Evolutionary conservation across 176 grass and related monocot species (phyloP), one percentile per base, ranked within the genome.

Genomic region (Metroxylon sagu): DNA sequence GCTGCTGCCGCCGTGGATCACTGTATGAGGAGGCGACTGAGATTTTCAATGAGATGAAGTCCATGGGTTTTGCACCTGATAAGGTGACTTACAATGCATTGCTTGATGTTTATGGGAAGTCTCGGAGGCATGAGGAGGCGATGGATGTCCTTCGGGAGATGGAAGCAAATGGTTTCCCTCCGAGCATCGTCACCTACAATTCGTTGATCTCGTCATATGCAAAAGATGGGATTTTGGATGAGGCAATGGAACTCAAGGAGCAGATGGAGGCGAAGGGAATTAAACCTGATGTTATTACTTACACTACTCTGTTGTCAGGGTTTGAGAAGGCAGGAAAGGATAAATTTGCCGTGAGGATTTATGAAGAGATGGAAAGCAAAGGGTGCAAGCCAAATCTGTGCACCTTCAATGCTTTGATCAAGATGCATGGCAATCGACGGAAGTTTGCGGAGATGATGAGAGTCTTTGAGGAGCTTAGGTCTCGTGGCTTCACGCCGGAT

Each of bases 51-150:
- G 87, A 97, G 56, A 97, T 97, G 92, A 85, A 75, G 72, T 63
- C 69, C 50, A 72, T 65, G 68, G 92, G 81, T 10, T 80, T 85
- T 28, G 50, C 48, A 29, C 81, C 83, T 23, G 92, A 97, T 54
- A 88, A 80, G 62, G 77, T 97, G 39, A 91, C 92, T 0, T 97
- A 86, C 66, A 97, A 97, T 62, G 74, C 80, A 0, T 71, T 97
- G 58, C 70, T 97, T 23, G 75, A 97, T 65, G 92, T 91, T 14
- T 97, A 90, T 66, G 92, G 92, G 18, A 91, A 91, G 69, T 89
- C 87, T 0, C 68, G 69, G 52, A 87, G 50, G 65, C 78, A 97
- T 49, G 71, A 72, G 4, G 78, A 88, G 16, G 87, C 92, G 2
- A 50, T 78, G 30, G 57, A 21, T 53, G 62, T 90, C 61, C 69